These are phyloP conservation scores for Fusarium sp. DNA, from an alignment of 2,329 filamentous ascomycete genomes.

Conservation along the genomic window DNA sequence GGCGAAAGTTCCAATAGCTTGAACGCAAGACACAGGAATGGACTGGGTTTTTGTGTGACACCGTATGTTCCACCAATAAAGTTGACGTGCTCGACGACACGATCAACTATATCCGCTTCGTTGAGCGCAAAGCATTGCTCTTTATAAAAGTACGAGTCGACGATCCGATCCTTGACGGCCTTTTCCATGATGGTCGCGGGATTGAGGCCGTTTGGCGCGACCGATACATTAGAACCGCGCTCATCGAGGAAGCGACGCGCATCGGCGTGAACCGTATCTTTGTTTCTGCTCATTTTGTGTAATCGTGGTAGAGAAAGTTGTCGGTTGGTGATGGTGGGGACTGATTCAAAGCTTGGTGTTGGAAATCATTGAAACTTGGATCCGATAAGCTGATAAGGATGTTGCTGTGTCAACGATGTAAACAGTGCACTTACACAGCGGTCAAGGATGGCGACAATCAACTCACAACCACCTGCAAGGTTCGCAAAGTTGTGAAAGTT, in stretches of 20 bases:
- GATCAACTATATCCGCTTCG: conserved; percentile 83
- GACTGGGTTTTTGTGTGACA: conserved; percentile 84
- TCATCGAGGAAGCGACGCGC: conserved; percentile 88
- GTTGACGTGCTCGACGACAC: conserved; percentile 82
- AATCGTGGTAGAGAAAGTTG: conserved; percentile 8
- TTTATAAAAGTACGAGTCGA: conserved; percentile 97
- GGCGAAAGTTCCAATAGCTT: conserved; percentile 93
- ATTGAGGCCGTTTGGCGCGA: conserved; percentile 89
- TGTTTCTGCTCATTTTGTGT: conserved; percentile 54
- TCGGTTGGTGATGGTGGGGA: conserved; percentile 28
- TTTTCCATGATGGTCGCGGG: conserved; percentile 97
- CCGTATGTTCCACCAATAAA: conserved; percentile 93
- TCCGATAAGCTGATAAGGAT: conserved; percentile 53
- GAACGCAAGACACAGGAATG: conserved; percentile 94
- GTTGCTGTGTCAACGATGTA: conserved; percentile 57
- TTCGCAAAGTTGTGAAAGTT: not conserved
- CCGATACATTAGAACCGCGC: conserved; percentile 79
- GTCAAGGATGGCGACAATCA: conserved; percentile 34
- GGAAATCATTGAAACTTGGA: conserved; percentile 30
- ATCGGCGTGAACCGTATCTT: conserved; percentile 77
- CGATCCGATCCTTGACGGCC: conserved; percentile 93
- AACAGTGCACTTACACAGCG: conserved; percentile 31
- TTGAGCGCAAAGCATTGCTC: conserved; percentile 98
- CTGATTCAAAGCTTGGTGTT: conserved; percentile 30
- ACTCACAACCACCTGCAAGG: not conserved